phyloP scores from a whole-genome alignment of 345 rosid genomes.

The Rhodomyrtus tomentosa region DNA sequence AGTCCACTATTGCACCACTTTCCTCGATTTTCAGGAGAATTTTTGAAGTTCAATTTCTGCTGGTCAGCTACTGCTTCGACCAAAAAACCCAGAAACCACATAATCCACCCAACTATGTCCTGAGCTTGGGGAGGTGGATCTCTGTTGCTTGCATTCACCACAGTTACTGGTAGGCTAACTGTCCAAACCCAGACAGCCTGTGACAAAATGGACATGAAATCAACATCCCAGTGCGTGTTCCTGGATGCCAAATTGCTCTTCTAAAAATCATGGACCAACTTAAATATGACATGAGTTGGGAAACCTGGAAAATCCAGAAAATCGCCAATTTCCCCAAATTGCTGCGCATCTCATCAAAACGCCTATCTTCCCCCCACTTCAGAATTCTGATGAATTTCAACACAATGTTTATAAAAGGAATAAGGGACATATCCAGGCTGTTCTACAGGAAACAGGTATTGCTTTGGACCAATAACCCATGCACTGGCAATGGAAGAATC shows the following conservation, averaged over 20 bases:
- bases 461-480: neutral
- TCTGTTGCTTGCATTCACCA: constrained; percentile 69
- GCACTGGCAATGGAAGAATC: neutral
- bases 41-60: constrained; percentile 74
- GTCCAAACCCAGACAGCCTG: constrained; percentile 99
- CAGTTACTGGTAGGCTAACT: constrained; percentile 82
- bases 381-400: constrained; percentile 42
- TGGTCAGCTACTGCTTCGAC: constrained; percentile 81
- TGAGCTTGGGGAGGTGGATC: constrained; percentile 46
- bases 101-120: constrained; percentile 79
- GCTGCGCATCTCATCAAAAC: constrained; percentile 74
- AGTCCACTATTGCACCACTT: constrained; percentile 77
- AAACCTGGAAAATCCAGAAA: constrained; percentile 87
- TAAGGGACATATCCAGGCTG: neutral
- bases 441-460: neutral
- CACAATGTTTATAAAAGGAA: neutral
- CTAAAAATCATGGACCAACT: neutral
- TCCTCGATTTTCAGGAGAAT: constrained; percentile 66
- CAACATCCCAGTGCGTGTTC: neutral
- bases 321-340: constrained; percentile 59
- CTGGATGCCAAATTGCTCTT: neutral
- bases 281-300: neutral
- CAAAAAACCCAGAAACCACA: constrained; percentile 55
- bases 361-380: constrained; percentile 94
- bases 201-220: neutral